phyloP scores from a whole-genome alignment of 768 basidiomycete species.

The Gautieria morchelliformis region DNA sequence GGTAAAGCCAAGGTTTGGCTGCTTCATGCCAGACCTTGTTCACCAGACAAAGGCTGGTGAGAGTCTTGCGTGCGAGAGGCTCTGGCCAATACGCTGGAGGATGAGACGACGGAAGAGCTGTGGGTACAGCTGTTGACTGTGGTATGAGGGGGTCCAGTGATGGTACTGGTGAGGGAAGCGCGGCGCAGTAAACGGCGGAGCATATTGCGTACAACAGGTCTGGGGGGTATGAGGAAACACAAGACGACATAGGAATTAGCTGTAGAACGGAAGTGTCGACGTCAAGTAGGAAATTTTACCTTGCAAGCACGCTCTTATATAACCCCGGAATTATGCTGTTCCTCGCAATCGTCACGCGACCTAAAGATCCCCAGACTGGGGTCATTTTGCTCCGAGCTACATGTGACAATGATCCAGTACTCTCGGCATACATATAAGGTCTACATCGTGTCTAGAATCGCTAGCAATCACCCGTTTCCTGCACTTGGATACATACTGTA shows the following conservation, averaged over 20 bases:
- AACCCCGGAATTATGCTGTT: no score
- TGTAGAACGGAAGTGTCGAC: neutral
- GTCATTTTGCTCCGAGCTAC: no score
- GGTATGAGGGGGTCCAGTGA: conserved; percentile 64
- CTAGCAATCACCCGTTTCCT: no score
- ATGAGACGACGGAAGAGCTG: conserved; percentile 61
- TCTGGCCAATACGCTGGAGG: conserved; percentile 68
- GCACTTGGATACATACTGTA: no score
- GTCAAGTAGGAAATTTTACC: neutral
- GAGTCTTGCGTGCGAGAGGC: conserved; percentile 49
- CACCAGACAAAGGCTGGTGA: conserved; percentile 66
- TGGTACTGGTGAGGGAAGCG: conserved; percentile 41
- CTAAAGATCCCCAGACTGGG: no score
- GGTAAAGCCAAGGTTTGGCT: conserved; percentile 86
- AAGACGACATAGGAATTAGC: conserved; percentile 4
- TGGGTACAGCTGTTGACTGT: conserved; percentile 32
- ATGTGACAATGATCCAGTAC: no score
- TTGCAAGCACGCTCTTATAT: no score
- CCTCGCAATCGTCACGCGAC: no score
- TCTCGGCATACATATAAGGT: no score
- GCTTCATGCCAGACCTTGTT: conserved; percentile 72
- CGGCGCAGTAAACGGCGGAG: conserved; percentile 56
- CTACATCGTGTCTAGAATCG: no score
- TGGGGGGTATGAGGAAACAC: conserved; percentile 45
- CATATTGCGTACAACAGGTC: conserved; percentile 70